phyloP scores from a whole-genome alignment of 2,329 filamentous ascomycete species.

The Escovopsis weberi region DNA sequence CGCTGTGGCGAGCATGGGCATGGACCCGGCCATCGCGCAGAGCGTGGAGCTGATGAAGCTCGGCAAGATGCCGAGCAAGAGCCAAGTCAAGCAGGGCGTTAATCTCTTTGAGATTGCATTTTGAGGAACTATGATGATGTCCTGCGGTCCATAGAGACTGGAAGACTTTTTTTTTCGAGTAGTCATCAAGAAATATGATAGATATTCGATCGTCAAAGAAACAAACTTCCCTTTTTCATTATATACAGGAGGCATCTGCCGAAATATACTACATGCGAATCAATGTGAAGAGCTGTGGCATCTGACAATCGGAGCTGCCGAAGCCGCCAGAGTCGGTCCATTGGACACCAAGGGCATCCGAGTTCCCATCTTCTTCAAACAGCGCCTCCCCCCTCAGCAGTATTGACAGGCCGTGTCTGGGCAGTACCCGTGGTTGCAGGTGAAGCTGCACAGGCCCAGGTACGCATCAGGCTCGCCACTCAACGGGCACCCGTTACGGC shows the following conservation, averaged over 20 bases:
- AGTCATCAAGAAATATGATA: background rate
- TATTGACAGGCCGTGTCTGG: slow-evolving; percentile 18
- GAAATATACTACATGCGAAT: background rate
- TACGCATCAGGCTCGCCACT: slow-evolving; percentile 21
- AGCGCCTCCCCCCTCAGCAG: background rate
- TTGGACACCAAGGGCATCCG: background rate
- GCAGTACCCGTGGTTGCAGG: slow-evolving; percentile 32
- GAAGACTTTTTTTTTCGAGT: too few relatives aligned
- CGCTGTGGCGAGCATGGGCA: slow-evolving; percentile 80
- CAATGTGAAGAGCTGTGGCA: too few relatives aligned
- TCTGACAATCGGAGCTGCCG: too few relatives aligned
- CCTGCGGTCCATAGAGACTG: too few relatives aligned
- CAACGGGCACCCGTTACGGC: slow-evolving; percentile 18
- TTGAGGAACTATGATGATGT: too few relatives aligned
- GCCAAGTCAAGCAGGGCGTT: slow-evolving; percentile 50
- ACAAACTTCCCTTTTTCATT: too few relatives aligned
- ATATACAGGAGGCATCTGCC: too few relatives aligned
- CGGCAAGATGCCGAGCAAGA: slow-evolving; percentile 72
- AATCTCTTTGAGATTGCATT: slow-evolving; percentile 18
- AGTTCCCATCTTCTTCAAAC: background rate
- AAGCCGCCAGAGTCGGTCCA: too few relatives aligned
- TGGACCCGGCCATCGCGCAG: slow-evolving; percentile 76
- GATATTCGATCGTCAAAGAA: too few relatives aligned
- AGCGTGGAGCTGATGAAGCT: slow-evolving; percentile 71
- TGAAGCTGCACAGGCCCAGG: slow-evolving; percentile 29